phyloP scores from a whole-genome alignment of 257 asterid genomes.

The Nemophila menziesii region DNA sequence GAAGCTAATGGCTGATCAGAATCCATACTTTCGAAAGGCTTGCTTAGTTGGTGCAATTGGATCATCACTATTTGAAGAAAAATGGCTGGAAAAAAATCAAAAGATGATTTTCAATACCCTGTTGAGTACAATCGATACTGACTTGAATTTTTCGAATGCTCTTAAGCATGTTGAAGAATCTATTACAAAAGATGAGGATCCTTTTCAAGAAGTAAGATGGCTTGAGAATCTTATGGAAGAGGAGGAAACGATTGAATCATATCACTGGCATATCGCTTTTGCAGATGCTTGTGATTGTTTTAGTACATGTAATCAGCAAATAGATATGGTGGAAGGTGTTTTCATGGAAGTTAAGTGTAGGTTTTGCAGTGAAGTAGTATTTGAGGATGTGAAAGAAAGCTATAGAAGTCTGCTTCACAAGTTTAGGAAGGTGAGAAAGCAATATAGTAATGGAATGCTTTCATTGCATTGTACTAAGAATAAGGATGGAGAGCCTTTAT shows the following conservation, averaged over 20 bases:
- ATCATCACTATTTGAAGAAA: conserved; percentile 15
- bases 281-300: conserved; percentile 18
- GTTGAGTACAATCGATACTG: conserved; percentile 25
- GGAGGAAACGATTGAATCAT: conserved; percentile 20
- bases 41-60: conserved; percentile 58
- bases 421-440: conserved; percentile 56
- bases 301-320: conserved; percentile 16
- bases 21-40: conserved; percentile 55
- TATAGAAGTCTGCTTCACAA: conserved; percentile 42
- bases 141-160: conserved; percentile 31
- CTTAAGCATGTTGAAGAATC: conserved; percentile 28
- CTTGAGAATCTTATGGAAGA: conserved; percentile 27
- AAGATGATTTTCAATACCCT: conserved; percentile 28
- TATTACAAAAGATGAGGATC: conserved; percentile 37
- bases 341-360: conserved; percentile 28
- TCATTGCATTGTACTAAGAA: conserved; percentile 25
- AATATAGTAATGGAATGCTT: conserved; percentile 56
- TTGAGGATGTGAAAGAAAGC: conserved; percentile 28
- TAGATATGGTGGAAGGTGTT: conserved; percentile 30
- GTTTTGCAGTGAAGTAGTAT: conserved; percentile 43
- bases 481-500: not conserved
- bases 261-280: conserved; percentile 13
- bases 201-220: conserved; percentile 51
- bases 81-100: conserved; percentile 36
- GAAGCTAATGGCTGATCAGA: conserved; percentile 39